Evolutionary conservation across 2,329 filamentous ascomycete species (phyloP), one percentile per base, ranked within the genome.

Genomic region (Lachnellula suecica): DNA sequence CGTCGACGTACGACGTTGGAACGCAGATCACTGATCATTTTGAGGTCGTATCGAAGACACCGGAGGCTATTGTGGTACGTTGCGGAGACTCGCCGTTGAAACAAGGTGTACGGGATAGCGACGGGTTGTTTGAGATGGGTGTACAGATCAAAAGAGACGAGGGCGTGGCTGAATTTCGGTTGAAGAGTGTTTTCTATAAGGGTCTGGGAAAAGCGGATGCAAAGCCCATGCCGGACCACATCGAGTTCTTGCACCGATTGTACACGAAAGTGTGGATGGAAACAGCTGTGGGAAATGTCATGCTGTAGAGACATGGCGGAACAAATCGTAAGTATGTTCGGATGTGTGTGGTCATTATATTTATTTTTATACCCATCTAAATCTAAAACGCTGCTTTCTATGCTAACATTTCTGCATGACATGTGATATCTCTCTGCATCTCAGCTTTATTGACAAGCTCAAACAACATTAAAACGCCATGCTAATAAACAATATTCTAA

Each of bases 11-110:
- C 64, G 78, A 83, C 19, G 73, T 78, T 35, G 85, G 85, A 29
- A 87, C 85, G 1, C 65, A 74, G 37, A 79, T 89, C 52, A 87
- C 82, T 3, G 84, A 89, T 65, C 86, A 89, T 68, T 89, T 89
- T 63, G 83, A 89, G 66, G 84, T 89, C 0, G 72, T 89, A 1
- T 79, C 84, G 48, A 85, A 85, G 70, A 84, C 79, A 0, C 72
- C 79, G 0, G 76, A 75, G 6, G 72, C 76, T 10, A 84, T 89
- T 53, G 75, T 83, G 1, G 76, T 89, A 20, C 81, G 86, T 20
- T 86, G 82, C 59, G 86, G 86, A 15, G 86, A 85, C 56, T 81
- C 81, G 2, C 86, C 86, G 0, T 73, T 81, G 20, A 79, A 79
- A 41, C 72, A 71, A 41, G 78, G 72, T 0, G 75, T 80, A 2